Conservation (phyloP, 805 yeast genomes). For the Yarrowia alimentaria region DNA sequence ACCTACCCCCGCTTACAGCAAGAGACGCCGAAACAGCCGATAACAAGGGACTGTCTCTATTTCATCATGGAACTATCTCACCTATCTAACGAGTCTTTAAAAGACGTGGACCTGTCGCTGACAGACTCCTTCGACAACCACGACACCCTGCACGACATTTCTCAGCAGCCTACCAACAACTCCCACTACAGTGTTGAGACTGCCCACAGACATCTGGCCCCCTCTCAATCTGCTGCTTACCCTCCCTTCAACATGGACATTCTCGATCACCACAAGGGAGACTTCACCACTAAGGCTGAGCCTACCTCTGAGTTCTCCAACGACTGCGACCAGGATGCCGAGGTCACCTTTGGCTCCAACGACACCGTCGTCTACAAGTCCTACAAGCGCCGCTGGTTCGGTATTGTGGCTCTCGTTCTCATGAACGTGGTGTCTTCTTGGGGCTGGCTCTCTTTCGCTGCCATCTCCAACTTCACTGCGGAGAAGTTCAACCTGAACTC, state of each 20-base stretch:
- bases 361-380: slow-evolving; percentile 31
- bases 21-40: too few species aligned
- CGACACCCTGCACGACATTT: slow-evolving; percentile 18
- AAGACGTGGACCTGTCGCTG: slow-evolving; percentile 24
- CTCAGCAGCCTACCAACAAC: too few species aligned
- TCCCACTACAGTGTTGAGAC: slow-evolving; percentile 10
- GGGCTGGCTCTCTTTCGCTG: slow-evolving; percentile 41
- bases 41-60: too few species aligned
- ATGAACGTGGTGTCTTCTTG: slow-evolving; percentile 38
- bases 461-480: slow-evolving; percentile 35
- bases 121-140: slow-evolving; percentile 7
- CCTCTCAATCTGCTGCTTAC: slow-evolving; percentile 3
- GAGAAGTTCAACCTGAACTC: slow-evolving; percentile 33
- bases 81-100: slow-evolving; percentile 22
- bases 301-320: slow-evolving; percentile 7
- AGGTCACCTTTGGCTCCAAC: slow-evolving; percentile 17
- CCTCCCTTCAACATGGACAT: slow-evolving; percentile 23
- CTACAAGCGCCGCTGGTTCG: slow-evolving; percentile 40
- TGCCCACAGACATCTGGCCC: slow-evolving; percentile 9
- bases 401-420: slow-evolving; percentile 36
- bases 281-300: slow-evolving; percentile 2
- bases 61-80: slow-evolving; percentile 10
- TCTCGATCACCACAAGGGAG: slow-evolving; percentile 1
- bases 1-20: too few species aligned
- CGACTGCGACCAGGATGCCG: slow-evolving; percentile 5